phyloP scores from a whole-genome alignment of 2,329 filamentous ascomycete species.

The Colletotrichum costaricense region DNA sequence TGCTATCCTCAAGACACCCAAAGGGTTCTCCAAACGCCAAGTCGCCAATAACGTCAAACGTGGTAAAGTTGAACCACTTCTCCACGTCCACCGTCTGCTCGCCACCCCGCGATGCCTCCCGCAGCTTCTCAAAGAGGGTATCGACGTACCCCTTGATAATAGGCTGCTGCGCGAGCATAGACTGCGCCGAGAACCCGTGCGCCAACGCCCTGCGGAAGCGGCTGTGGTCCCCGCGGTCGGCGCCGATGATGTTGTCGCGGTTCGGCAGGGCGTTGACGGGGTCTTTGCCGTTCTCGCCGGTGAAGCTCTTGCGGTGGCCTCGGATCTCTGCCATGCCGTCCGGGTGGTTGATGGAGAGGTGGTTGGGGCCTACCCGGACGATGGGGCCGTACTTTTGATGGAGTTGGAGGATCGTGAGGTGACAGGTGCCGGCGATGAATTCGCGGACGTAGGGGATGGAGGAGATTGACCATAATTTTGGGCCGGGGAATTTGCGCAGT shows the following conservation, averaged over 20 bases:
- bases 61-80: conserved; percentile 41
- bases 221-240: conserved; percentile 1
- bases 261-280: not conserved
- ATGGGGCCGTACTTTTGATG: conserved; percentile 55
- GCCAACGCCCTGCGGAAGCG: conserved; percentile 27
- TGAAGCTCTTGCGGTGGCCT: conserved; percentile 37
- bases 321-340: conserved; percentile 51
- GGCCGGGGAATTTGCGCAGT: not conserved
- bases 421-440: conserved; percentile 37
- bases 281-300: conserved; percentile 30
- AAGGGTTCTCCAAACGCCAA: conserved; percentile 44
- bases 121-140: conserved; percentile 49
- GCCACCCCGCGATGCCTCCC: conserved; percentile 38
- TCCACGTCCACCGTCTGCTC: conserved; percentile 35
- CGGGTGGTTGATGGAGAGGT: conserved; percentile 54
- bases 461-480: not conserved
- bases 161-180: conserved; percentile 39
- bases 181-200: conserved; percentile 39
- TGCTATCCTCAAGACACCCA: conserved; percentile 37
- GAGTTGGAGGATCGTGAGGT: conserved; percentile 42
- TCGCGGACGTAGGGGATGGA: not conserved
- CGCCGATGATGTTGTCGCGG: conserved; percentile 35
- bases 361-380: conserved; percentile 57
- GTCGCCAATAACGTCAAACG: conserved; percentile 45
- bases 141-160: conserved; percentile 50